These are phyloP conservation scores for Rhodotorula graminis DNA, from an alignment of 768 basidiomycete genomes.

Conservation along the genomic window DNA sequence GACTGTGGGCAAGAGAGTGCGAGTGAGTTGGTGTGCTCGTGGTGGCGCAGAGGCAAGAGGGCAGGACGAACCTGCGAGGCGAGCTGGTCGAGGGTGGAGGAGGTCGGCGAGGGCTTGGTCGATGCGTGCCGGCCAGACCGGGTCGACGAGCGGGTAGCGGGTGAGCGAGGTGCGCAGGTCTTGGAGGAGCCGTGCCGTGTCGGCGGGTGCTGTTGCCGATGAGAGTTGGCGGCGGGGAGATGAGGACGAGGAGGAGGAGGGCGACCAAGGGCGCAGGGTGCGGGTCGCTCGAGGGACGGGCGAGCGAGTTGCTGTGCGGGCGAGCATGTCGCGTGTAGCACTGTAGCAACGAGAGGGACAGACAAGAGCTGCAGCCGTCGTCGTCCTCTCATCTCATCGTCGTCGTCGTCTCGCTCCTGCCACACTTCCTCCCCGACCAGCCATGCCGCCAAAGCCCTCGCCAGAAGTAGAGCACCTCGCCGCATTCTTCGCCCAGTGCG, in stretches of 20 bases:
- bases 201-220: not conserved
- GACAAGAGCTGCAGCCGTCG: too few relatives aligned
- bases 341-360: too few relatives aligned
- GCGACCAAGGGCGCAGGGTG: not conserved
- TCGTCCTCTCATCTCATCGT: not conserved
- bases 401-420: not conserved
- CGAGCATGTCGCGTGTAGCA: not conserved
- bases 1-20: not conserved
- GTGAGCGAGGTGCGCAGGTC: conserved; percentile 5
- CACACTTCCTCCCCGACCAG: not conserved
- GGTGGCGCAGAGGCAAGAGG: too few relatives aligned
- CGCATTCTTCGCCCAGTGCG: conserved; percentile 23
- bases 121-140: conserved; percentile 5
- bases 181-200: not conserved
- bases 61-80: conserved; percentile 11
- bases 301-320: accelerated
- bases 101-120: conserved; percentile 10
- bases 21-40: too few relatives aligned
- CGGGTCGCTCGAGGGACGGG: not conserved
- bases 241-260: not conserved
- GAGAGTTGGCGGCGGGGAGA: not conserved
- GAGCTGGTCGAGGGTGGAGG: not conserved
- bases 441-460: conserved; percentile 18
- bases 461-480: conserved; percentile 22
- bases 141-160: conserved; percentile 7